A percentile compares a stretch with the other conserved stretches of the same genome.
Conservation (phyloP, 345 rosid species). For the Aethionema arabicum region DNA sequence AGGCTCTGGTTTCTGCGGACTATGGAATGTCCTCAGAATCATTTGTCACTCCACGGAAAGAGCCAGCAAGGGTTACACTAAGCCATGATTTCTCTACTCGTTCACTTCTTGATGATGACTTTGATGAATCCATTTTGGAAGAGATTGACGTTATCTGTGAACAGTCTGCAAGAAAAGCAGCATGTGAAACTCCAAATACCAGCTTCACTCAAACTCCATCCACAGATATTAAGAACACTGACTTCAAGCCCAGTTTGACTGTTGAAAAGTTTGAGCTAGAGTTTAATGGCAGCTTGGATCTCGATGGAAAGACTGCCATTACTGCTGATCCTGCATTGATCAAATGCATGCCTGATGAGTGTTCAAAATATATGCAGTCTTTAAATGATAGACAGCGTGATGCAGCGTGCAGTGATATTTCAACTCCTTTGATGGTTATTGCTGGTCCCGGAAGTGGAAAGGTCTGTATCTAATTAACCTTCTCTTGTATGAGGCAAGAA, state of each 20-base stretch:
- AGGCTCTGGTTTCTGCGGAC: conserved; percentile 11
- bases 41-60: conserved; percentile 46
- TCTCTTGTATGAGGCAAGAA: conserved; percentile 9
- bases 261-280: conserved; percentile 10
- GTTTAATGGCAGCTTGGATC: conserved; percentile 25
- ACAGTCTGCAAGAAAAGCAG: conserved; percentile 49
- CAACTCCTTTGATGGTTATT: conserved; percentile 79
- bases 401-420: conserved; percentile 74
- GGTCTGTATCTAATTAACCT: conserved; percentile 43
- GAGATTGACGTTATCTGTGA: conserved; percentile 71
- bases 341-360: conserved; percentile 58
- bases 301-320: conserved; percentile 24
- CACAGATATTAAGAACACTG: conserved; percentile 29
- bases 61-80: conserved; percentile 31
- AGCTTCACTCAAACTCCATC: conserved; percentile 23
- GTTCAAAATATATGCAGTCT: conserved; percentile 57
- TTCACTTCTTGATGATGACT: conserved; percentile 68
- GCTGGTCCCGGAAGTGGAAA: conserved; percentile 99
- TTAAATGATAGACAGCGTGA: conserved; percentile 84
- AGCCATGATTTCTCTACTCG: conserved; percentile 38
- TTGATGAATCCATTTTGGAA: conserved; percentile 60
- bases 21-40: conserved; percentile 32
- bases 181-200: conserved; percentile 29
- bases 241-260: conserved; percentile 20
- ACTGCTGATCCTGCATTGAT: conserved; percentile 31